These are phyloP conservation scores for Sclerotinia borealis DNA, from an alignment of 2,329 filamentous ascomycete species.

Conservation along the genomic window DNA sequence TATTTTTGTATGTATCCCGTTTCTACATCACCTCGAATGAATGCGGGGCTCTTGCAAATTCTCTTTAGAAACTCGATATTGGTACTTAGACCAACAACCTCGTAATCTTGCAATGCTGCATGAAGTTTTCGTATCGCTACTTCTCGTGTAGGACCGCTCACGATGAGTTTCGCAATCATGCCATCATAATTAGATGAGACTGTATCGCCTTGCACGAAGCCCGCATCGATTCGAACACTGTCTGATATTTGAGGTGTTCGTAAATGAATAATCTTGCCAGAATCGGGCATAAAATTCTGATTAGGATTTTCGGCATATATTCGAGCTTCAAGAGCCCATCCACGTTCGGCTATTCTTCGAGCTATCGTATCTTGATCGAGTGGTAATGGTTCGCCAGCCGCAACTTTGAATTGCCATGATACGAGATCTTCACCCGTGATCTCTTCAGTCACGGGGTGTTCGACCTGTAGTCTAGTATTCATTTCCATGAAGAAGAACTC, in stretches of 20 bases:
- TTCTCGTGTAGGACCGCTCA: slow-evolving; percentile 70
- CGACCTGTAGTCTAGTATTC: slow-evolving; percentile 87
- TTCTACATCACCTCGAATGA: slow-evolving; percentile 82
- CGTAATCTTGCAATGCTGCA: slow-evolving; percentile 76
- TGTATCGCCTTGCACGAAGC: slow-evolving; percentile 84
- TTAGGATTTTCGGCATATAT: slow-evolving; percentile 96
- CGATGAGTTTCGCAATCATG: slow-evolving; percentile 98
- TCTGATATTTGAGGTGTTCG: slow-evolving; percentile 62
- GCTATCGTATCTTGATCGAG: slow-evolving; percentile 61
- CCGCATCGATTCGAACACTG: slow-evolving; percentile 85
- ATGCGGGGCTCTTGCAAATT: slow-evolving; percentile 73
- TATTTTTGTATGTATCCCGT: slow-evolving; percentile 96
- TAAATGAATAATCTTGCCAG: slow-evolving; percentile 79
- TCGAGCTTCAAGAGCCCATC: slow-evolving; percentile 88
- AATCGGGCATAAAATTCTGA: slow-evolving; percentile 89
- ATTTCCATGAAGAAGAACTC: slow-evolving; percentile 81
- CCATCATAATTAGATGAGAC: slow-evolving; percentile 95
- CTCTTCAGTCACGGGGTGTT: slow-evolving; percentile 88
- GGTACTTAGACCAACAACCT: slow-evolving; percentile 86
- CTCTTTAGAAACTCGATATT: slow-evolving; percentile 96
- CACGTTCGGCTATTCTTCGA: slow-evolving; percentile 63
- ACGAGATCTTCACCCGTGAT: slow-evolving; percentile 75
- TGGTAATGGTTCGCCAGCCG: slow-evolving; percentile 62
- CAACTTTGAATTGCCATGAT: slow-evolving; percentile 90
- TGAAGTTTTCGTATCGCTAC: slow-evolving; percentile 79